Conservation (phyloP, 108 stramenopile species). For the Epipyxis sp. region DNA sequence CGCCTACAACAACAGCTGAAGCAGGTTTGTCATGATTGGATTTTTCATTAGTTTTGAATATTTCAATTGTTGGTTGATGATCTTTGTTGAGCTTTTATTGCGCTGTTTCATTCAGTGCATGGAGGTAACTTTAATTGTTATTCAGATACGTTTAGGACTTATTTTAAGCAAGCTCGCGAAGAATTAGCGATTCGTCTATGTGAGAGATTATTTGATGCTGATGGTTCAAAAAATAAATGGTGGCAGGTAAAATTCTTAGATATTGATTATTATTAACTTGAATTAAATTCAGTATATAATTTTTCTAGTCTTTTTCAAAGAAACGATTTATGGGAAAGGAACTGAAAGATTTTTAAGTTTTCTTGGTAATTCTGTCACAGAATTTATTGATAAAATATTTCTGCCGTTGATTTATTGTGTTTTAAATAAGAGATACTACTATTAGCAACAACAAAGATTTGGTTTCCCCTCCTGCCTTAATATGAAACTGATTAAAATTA, state of each 20-base stretch:
- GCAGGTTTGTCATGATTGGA: constrained; percentile 45
- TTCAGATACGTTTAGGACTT: constrained; percentile 30
- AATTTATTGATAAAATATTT: no score
- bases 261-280: neutral
- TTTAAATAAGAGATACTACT: no score
- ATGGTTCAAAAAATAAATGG: constrained; percentile 57
- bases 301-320: constrained; percentile 56
- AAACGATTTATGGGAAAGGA: constrained; percentile 66
- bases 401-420: no score
- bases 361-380: no score
- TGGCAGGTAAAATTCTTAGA: constrained; percentile 41
- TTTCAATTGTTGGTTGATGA: no score
- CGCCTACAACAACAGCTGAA: constrained; percentile 42
- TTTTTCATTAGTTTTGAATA: no score
- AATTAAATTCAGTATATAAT: neutral
- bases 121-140: neutral
- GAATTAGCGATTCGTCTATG: constrained; percentile 48
- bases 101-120: neutral
- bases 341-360: constrained; percentile 35
- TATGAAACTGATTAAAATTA: no score
- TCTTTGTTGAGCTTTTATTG: neutral
- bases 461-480: no score
- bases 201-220: constrained; percentile 43
- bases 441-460: no score
- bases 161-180: constrained; percentile 65